Base-by-base conservation (phyloP, 768 basidiomycete species). In the Lactifluus hygrophoroides region DNA sequence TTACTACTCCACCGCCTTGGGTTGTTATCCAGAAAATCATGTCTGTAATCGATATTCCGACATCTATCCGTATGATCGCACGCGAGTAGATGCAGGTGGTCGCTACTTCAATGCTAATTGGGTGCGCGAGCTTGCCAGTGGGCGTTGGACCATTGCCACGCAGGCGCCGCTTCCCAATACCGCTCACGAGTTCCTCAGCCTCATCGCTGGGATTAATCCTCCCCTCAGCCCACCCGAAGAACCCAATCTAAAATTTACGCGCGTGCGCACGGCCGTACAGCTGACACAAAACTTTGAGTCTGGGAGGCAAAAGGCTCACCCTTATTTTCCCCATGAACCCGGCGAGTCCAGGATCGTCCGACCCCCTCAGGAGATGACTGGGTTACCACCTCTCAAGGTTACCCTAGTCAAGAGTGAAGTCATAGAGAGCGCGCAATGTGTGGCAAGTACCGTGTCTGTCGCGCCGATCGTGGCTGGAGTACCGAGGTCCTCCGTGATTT, bases 71-170 rank as follows among this genome's bases (percentile, higher is more conserved):
- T 94, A 92, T 68, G 89, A 94, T 71, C 80, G 88, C 49, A 92
- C 88, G 0, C 80, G 88, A 16, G 83, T 91, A 30, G 67, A 80
- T n/a, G 75, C 84, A 16, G 73, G 73, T 13, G 63, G 78, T 13
- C 72, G 80, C 48, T 94, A 94, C 69, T 68, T 94, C 35, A 93
- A 94, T 65, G 92, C 86, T 14, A 90, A 80, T 66, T 93, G 90
- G 86, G 84, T 93, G n/a, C 74, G 78, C 45, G 92, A 94, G 67
- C 71, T 76, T 27, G 78, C 74, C 50, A 88, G 91, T 7, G 77
- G 77, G 32, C 87, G 83, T 66, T 84, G 81, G 81, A 91, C 90
- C 87, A 87, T 94, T 57, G 89, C 90, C 3, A 79, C 88, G 0
- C 91, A 94, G 67, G 92, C 91, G 0, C 90, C 92, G 0, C 71